Percentiles rank a stretch among this genome's conserved stretches.
Conservation (phyloP, 1,284 basidiomycete species). For the Afroboletus lepidellus region DNA sequence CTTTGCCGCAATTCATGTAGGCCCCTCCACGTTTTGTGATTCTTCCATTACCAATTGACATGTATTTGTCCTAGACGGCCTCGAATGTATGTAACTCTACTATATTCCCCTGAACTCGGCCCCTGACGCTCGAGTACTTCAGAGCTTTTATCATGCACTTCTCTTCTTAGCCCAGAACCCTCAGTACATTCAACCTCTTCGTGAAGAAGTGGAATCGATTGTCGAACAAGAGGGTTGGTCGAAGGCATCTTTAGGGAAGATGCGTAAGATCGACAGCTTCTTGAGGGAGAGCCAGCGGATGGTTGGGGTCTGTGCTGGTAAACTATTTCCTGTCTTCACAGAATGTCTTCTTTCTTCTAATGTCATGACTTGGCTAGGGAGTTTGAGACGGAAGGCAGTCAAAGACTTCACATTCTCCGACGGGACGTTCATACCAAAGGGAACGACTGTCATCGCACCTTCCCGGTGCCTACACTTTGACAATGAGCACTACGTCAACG, state of each 20-base stretch:
- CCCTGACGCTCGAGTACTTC: neutral
- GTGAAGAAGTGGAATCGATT: neutral
- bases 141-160: slow-evolving; percentile 37
- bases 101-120: too few species aligned
- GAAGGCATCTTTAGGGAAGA: neutral
- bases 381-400: neutral
- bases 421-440: slow-evolving; percentile 41
- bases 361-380: neutral
- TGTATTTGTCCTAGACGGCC: neutral
- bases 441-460: slow-evolving; percentile 30
- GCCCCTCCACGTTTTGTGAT: neutral
- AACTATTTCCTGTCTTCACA: too few species aligned
- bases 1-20: slow-evolving; percentile 42
- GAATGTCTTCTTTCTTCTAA: neutral
- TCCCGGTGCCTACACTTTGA: slow-evolving; percentile 28
- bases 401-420: slow-evolving; percentile 42
- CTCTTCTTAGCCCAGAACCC: slow-evolving; percentile 34
- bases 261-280: neutral
- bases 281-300: too few species aligned
- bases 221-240: neutral
- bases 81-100: neutral
- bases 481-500: slow-evolving; percentile 24
- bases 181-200: too few species aligned
- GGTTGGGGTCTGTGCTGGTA: too few species aligned
- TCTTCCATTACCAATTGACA: neutral